Conservation (phyloP, 345 rosid species). For the Carallia pectinifolia region DNA sequence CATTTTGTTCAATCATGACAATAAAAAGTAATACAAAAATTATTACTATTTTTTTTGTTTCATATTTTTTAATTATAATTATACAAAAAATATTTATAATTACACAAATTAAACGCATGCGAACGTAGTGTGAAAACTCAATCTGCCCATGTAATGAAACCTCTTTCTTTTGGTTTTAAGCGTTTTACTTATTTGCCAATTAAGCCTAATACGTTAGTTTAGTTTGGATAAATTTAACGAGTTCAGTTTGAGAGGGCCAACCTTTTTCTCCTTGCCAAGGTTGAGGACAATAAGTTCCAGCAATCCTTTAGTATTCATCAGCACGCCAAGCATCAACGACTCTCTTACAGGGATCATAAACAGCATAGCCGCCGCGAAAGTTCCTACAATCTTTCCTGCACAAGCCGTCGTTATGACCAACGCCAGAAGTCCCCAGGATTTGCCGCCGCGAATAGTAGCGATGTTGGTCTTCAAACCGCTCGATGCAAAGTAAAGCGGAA, state of each 20-base stretch:
- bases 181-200: too few relatives aligned
- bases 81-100: too few relatives aligned
- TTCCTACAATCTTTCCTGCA: slow-evolving; percentile 72
- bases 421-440: slow-evolving; percentile 67
- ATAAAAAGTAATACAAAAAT: too few relatives aligned
- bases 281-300: slow-evolving; percentile 94
- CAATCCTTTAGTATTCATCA: slow-evolving; percentile 92
- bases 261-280: slow-evolving; percentile 87
- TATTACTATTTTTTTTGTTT: too few relatives aligned
- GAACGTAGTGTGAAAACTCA: too few relatives aligned
- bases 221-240: not conserved
- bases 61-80: too few relatives aligned
- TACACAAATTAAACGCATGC: too few relatives aligned
- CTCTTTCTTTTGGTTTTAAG: too few relatives aligned
- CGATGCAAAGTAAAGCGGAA: slow-evolving; percentile 85
- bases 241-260: slow-evolving; percentile 8
- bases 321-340: slow-evolving; percentile 62
- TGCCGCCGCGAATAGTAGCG: slow-evolving; percentile 48
- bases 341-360: slow-evolving; percentile 68
- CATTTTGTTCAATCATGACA: too few relatives aligned
- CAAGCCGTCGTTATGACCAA: slow-evolving; percentile 73
- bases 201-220: not conserved
- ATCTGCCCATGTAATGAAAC: too few relatives aligned
- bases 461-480: slow-evolving; percentile 83
- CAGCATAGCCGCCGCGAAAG: slow-evolving; percentile 65